Percentiles rank a stretch among this genome's conserved stretches.
These are phyloP conservation scores for Hysterium pulicare DNA, from an alignment of 2,329 filamentous ascomycete species.

Conservation along the genomic window DNA sequence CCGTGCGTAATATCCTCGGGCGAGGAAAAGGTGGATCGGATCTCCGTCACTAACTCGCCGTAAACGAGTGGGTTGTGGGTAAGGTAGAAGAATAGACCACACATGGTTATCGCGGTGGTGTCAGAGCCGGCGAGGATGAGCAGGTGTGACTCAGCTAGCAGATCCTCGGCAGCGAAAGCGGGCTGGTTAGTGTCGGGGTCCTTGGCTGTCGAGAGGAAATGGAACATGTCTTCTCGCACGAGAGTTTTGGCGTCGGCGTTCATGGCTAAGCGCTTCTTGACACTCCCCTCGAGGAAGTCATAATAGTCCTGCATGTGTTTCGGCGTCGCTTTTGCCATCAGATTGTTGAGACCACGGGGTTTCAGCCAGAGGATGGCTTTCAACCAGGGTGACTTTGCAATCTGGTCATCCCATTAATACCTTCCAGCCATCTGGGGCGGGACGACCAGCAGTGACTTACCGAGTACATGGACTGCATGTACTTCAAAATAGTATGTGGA, in stretches of 20 bases:
- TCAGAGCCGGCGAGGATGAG: constrained; percentile 15
- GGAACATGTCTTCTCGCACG: constrained; percentile 38
- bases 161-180: constrained; percentile 31
- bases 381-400: constrained; percentile 5
- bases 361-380: constrained; percentile 10
- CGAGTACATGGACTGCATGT: constrained; percentile 6
- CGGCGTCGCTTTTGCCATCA: neutral
- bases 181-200: constrained; percentile 36
- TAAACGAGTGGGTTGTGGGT: constrained; percentile 4
- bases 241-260: neutral
- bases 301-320: neutral
- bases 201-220: constrained; percentile 38
- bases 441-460: constrained; percentile 1
- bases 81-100: constrained; percentile 12
- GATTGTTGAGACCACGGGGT: constrained; percentile 6
- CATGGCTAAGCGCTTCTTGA: neutral
- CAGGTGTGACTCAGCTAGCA: constrained; percentile 22
- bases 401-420: constrained; percentile 4
- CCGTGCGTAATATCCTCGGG: constrained; percentile 10
- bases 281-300: neutral
- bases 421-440: neutral
- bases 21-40: constrained; percentile 7
- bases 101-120: constrained; percentile 6
- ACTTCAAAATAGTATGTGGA: constrained; percentile 9
- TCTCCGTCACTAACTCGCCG: constrained; percentile 9